Percentiles rank a stretch among this genome's conserved stretches.
Conservation (phyloP, 2,329 filamentous ascomycete genomes). For the Ilyonectria mors-panacis region DNA sequence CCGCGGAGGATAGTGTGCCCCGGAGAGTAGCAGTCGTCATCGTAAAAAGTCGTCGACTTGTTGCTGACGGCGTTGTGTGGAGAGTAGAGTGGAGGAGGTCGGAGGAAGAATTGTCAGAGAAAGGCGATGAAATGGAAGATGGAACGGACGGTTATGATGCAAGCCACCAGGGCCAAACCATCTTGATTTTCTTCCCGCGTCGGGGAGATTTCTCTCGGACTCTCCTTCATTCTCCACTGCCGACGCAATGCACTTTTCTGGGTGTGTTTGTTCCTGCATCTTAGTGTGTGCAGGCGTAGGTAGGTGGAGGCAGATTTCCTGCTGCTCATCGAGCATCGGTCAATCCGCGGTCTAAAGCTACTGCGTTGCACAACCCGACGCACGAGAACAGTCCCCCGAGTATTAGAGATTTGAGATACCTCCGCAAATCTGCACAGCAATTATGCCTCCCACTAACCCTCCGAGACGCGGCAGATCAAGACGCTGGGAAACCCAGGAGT, state of each 20-base stretch:
- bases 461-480: constrained; percentile 22
- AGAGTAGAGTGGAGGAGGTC: constrained; percentile 9
- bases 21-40: constrained; percentile 24
- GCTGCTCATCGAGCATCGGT: not conserved
- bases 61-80: not conserved
- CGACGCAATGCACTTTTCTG: not conserved
- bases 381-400: not conserved
- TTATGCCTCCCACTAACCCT: not conserved
- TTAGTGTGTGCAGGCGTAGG: not conserved
- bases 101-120: not conserved
- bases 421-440: not conserved
- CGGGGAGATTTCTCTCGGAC: not conserved
- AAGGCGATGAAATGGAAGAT: not conserved
- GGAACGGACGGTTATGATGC: not conserved
- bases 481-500: constrained; percentile 5
- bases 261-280: constrained; percentile 7
- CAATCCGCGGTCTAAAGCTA: not conserved
- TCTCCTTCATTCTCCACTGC: not conserved
- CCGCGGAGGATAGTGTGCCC: constrained; percentile 2
- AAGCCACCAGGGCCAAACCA: constrained; percentile 3
- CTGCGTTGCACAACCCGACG: too few relatives aligned
- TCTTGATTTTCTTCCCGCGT: not conserved
- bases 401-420: not conserved
- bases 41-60: not conserved
- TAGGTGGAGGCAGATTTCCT: not conserved